A percentile compares a stretch with the other conserved stretches of the same genome.
Conservation (phyloP, 441 rosid species). For the Heliophila coronopifolia region DNA sequence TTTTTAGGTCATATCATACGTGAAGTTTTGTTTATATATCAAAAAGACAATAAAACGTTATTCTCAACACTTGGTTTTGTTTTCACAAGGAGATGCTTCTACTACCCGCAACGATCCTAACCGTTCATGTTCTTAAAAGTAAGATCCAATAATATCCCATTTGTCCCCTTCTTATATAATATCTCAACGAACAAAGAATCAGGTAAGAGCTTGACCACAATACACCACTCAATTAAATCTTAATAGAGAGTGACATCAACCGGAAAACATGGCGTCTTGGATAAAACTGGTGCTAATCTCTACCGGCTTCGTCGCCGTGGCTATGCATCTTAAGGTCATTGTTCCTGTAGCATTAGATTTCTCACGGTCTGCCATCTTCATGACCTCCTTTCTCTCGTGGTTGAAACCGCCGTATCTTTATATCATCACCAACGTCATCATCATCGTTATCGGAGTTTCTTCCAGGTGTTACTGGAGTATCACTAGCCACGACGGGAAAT, state of each 20-base stretch:
- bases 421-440: conserved; percentile 58
- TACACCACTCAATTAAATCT: conserved; percentile 2
- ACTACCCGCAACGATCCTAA: background rate
- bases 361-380: conserved; percentile 41
- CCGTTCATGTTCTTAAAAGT: conserved; percentile 3
- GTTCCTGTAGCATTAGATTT: conserved; percentile 44
- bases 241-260: background rate
- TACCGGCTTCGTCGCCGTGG: conserved; percentile 39
- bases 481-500: conserved; percentile 15
- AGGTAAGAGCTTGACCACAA: conserved; percentile 14
- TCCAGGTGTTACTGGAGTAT: conserved; percentile 32
- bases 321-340: conserved; percentile 34
- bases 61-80: conserved; percentile 2
- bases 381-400: conserved; percentile 50
- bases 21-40: conserved; percentile 7
- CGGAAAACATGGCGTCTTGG: conserved; percentile 22
- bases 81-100: background rate
- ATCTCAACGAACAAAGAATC: background rate
- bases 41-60: background rate
- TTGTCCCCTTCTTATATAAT: conserved; percentile 14
- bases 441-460: conserved; percentile 57
- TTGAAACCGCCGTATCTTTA: conserved; percentile 67
- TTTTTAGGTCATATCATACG: too few species aligned
- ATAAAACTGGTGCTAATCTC: conserved; percentile 41
- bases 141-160: background rate